Evolutionary conservation across 2,329 filamentous ascomycete genomes (phyloP), one percentile per base, ranked within the genome.

Genomic region (Trichophyton benhamiae): DNA sequence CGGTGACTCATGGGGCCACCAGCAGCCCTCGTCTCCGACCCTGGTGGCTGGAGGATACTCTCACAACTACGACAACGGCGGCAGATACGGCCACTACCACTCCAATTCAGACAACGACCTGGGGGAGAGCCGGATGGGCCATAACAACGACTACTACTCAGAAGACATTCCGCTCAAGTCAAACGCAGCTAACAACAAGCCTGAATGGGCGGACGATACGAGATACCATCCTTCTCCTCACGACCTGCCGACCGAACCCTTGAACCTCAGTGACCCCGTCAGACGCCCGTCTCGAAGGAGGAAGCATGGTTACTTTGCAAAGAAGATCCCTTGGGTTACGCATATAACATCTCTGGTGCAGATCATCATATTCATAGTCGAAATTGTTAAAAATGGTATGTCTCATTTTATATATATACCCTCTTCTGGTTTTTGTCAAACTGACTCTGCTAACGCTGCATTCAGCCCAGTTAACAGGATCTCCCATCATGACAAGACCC

Each of bases 311-410:
- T 82, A 79, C 71, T 83, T 84, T 65, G 78, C 72, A 57, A 82
- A 81, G 61, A 79, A 78, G 68, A 78, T 85, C 48, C 87, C 94
- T 0, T 94, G 88, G 81, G 84, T 96, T 5, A 88, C 91, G 38
- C 97, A 92, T 72, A 75, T 86, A 49, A 82, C 97, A 65, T 89
- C 90, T 2, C 60, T 85, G 33, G 81, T 87, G 11, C 91, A 97
- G 72, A 76, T 94, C 20, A 83, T 80, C 15, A 90, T 97, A 30
- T 99, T 99, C 70, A 88, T 97, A 65, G 90, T 81, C 59, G 90
- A 97, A 76, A 78, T 99, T 64, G 86, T 88, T 57, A 89, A 87
- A 70, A 95, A 91, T 74, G 87, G 89, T 90, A 80, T 22, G 61
- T 1, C 1, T 36, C 27, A 7, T n/a, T 53, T 53, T 55, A 20